phyloP scores from a whole-genome alignment of 2,329 filamentous ascomycete genomes.

The Fusarium avenaceum region DNA sequence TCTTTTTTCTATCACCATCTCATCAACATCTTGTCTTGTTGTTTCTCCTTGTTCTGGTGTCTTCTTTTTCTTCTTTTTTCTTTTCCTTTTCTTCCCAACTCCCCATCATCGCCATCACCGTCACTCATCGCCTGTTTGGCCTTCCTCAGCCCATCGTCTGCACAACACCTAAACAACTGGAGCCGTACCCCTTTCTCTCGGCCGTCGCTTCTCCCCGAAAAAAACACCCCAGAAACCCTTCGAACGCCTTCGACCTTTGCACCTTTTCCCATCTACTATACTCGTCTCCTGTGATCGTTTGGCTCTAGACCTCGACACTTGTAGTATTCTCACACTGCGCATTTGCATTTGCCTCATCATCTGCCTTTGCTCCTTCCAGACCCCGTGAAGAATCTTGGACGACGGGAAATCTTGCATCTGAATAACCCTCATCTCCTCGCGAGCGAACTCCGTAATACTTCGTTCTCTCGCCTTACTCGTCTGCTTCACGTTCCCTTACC shows the following conservation, averaged over 20 bases:
- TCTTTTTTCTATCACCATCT: constrained; percentile 48
- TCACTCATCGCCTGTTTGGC: constrained; percentile 45
- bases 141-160: constrained; percentile 44
- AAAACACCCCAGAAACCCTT: constrained; percentile 30
- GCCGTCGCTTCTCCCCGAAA: constrained; percentile 42
- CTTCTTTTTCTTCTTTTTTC: constrained; percentile 41
- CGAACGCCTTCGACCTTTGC: constrained; percentile 39
- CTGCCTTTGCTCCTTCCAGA: constrained; percentile 48
- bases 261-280: constrained; percentile 26
- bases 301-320: constrained; percentile 50
- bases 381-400: constrained; percentile 46
- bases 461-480: constrained; percentile 30
- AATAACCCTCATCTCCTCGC: constrained; percentile 39
- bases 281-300: constrained; percentile 48
- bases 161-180: constrained; percentile 40
- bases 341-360: constrained; percentile 48
- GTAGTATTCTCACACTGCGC: constrained; percentile 42
- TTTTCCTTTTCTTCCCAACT: constrained; percentile 38
- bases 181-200: constrained; percentile 53
- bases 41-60: constrained; percentile 50
- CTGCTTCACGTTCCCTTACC: constrained; percentile 38
- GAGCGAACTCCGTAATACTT: constrained; percentile 50
- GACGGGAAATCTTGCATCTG: constrained; percentile 44
- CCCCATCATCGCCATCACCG: constrained; percentile 50
- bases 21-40: constrained; percentile 45